Evolutionary conservation across 106 monocot species (phyloP), one percentile per base, ranked within the genome.

Genomic region (Dendrobium nobile): DNA sequence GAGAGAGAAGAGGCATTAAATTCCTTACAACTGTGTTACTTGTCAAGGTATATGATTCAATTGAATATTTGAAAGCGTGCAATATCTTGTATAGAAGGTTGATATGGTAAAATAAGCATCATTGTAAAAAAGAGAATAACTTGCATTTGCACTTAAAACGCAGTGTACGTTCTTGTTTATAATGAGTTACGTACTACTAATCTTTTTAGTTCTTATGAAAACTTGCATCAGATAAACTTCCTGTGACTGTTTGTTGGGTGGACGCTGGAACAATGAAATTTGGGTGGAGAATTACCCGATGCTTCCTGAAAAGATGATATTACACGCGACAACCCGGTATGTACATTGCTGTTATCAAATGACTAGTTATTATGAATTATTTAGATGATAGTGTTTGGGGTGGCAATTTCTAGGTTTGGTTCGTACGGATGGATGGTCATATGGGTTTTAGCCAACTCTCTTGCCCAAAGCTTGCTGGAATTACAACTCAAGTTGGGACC

Each of bases 381-480:
- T 26, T 24, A 7, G 54, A n/a, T 33, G 54, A n/a, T 20, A 15
- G n/a, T 33, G 17, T 40, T 59, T 2, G 28, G 20, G 64, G 22
- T n/a, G 13, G 28, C 9, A 47, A 41, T 72, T 16, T 82, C 44
- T 75, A 95, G 98, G 98, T 99, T 76, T 99, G 95, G 95, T 67
- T 99, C 24, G 88, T 88, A 40, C 91, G 98, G 72, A 95, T 93
- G 91, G 98, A 99, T 90, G 91, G 98, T 61, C 98, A 99, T 83
- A 95, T 95, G 98, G 93, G 92, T n/a, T 37, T 83, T 99, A 59
- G 90, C 92, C 55, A 99, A 99, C 79, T 91, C 92, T 17, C 74
- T 95, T 7, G 90, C 95, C 33, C 80, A 68, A 88, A 87, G 37
- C 84, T 99, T 51, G 89, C 98, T 82, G 92, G 91, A 44, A 86